Evolutionary conservation across 1,139 yeast genomes (phyloP).

Genomic region (Pichia kudriavzevii): DNA sequence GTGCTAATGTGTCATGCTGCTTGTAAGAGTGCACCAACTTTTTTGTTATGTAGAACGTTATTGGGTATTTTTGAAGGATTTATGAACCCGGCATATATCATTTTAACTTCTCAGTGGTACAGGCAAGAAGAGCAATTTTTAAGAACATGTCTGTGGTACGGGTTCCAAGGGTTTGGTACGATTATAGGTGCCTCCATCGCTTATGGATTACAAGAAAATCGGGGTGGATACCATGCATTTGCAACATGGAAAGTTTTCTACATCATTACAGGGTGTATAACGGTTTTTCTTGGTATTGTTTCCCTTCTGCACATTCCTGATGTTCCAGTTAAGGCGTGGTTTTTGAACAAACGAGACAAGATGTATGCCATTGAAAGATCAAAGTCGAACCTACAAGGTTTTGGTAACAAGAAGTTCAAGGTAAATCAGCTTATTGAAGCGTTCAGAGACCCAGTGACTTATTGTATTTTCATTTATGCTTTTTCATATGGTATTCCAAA

Average conservation of each 20-base stretch:
- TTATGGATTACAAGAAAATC: slow-evolving; percentile 36
- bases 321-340: slow-evolving; percentile 40
- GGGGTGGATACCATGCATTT: slow-evolving; percentile 20
- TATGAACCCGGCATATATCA: slow-evolving; percentile 51
- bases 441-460: slow-evolving; percentile 24
- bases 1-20: slow-evolving; percentile 34
- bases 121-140: slow-evolving; percentile 42
- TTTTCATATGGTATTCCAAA: slow-evolving; percentile 32
- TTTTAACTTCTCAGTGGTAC: slow-evolving; percentile 48
- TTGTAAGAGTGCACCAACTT: slow-evolving; percentile 30
- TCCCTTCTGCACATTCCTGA: slow-evolving; percentile 35
- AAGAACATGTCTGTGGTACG: slow-evolving; percentile 41
- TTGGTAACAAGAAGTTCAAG: slow-evolving; percentile 34
- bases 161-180: slow-evolving; percentile 48
- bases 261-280: slow-evolving; percentile 19
- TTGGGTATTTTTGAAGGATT: slow-evolving; percentile 51
- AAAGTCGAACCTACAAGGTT: slow-evolving; percentile 32
- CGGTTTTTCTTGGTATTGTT: slow-evolving; percentile 10
- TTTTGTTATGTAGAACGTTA: slow-evolving; percentile 34
- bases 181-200: slow-evolving; percentile 47
- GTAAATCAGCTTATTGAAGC: slow-evolving; percentile 27
- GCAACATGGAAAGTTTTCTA: slow-evolving; percentile 16
- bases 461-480: slow-evolving; percentile 27
- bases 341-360: slow-evolving; percentile 30
- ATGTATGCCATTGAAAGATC: slow-evolving; percentile 29